Evolutionary conservation across 768 basidiomycete genomes (phyloP), one percentile per base, ranked within the genome.

Genomic region (Pleurotus djamor): DNA sequence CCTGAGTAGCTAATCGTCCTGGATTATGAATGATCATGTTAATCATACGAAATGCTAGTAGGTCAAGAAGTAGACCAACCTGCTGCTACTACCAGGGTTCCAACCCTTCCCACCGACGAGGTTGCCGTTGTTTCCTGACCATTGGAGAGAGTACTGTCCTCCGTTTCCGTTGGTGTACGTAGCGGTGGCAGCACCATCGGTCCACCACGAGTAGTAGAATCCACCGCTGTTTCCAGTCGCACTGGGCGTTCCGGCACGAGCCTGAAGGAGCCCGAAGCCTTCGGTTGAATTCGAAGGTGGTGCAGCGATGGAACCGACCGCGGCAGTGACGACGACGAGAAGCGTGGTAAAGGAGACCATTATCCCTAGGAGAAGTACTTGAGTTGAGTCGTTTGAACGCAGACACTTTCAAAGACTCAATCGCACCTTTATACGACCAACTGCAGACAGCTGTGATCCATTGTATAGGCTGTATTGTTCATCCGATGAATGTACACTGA

Each of bases 151-250:
- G 64, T 76, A 77, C 51, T 68, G 52, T 12, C 74, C 74, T 48
- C 60, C 66, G 3, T 41, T 44, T 6, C 63, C 64, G 60, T 72
- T 72, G 51, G 70, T 71, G 67, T 73, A 74, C 57, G 69, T 72
- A 10, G 66, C 71, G n/a, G 60, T 66, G 32, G 61, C 65, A 6
- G 62, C 63, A 52, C 67, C 66, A 50, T 76, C 73, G 7, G 72
- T 72, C 70, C 71, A 76, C 65, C 69, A 69, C 17, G 72, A 74
- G 63, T 77, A 78, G 65, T 69, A 78, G 68, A 66, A 76, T 12
- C 73, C 73, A 60, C 65, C 64, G 55, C 61, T 63, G 17, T 64
- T 66, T 47, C 74, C 75, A 8, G 70, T 74, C 10, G 66, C 55
- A 60, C 66, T 71, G 32, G 65, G 59, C 9, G 67, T 67, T 14